phyloP scores from a whole-genome alignment of 2,329 filamentous ascomycete species.

The Claviceps lovelessii region DNA sequence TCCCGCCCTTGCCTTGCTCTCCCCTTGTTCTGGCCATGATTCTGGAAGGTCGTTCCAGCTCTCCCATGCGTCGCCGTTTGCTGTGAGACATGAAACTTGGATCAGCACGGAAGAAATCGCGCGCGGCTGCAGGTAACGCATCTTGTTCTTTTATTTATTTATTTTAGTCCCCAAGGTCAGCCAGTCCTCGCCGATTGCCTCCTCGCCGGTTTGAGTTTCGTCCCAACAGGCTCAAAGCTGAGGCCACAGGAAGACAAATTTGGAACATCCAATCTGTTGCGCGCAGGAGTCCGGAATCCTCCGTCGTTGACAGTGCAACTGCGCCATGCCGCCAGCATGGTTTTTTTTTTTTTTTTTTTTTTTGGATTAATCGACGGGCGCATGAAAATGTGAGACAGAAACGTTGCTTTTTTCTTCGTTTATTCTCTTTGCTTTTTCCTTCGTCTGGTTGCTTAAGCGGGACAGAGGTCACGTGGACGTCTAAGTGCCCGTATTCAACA shows the following conservation, averaged over 20 bases:
- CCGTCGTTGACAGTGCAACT: no score
- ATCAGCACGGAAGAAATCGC: not conserved
- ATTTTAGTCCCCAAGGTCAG: not conserved
- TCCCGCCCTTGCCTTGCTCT: not conserved
- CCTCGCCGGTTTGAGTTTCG: no score
- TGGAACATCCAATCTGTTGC: no score
- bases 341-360: not conserved
- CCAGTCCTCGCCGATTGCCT: not conserved
- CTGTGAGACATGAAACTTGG: not conserved
- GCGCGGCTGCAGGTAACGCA: not conserved
- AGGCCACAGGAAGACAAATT: no score
- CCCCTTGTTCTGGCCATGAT: not conserved
- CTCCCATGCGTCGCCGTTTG: not conserved
- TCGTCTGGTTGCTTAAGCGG: no score
- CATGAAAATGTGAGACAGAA: not conserved
- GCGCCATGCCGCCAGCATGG: no score
- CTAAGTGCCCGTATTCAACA: no score
- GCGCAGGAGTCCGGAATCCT: no score
- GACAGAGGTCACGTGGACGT: no score
- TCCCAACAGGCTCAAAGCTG: no score
- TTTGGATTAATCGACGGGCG: not conserved
- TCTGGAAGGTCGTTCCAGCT: not conserved
- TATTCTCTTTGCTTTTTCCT: no score
- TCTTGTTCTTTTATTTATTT: no score
- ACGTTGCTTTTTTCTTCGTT: not conserved